These are phyloP conservation scores for Mycothermus thermophilus DNA, from an alignment of 495 filamentous ascomycete species.

Conservation along the genomic window DNA sequence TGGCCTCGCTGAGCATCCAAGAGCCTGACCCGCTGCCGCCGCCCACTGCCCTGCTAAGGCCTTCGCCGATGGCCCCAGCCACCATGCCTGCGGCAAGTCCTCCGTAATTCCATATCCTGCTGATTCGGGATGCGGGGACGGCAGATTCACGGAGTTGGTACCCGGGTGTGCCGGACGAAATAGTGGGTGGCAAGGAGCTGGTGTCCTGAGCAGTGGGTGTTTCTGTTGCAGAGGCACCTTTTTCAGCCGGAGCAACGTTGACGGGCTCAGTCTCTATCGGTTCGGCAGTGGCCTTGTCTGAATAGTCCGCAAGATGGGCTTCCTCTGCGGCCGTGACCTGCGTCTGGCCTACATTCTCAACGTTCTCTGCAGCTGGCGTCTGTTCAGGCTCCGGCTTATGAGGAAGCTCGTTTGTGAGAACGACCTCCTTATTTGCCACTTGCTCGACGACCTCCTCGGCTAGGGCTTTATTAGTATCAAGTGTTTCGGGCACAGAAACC, in stretches of 20 bases:
- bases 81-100: conserved; percentile 91
- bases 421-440: not conserved
- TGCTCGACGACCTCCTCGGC: not conserved
- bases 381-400: not conserved
- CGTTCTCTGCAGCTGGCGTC: not conserved
- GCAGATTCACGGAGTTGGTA: conserved; percentile 79
- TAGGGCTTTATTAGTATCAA: too few species aligned
- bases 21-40: conserved; percentile 48
- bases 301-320: too few species aligned
- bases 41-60: conserved; percentile 53
- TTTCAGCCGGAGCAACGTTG: not conserved
- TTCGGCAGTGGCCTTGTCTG: not conserved
- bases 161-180: conserved; percentile 5
- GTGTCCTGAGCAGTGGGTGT: conserved; percentile 6
- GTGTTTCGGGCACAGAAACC: too few species aligned
- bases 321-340: not conserved
- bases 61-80: conserved; percentile 79
- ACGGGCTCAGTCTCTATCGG: not conserved
- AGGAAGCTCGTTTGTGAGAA: not conserved
- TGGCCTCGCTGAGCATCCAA: conserved; percentile 73
- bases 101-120: conserved; percentile 86
- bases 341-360: not conserved
- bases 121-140: conserved; percentile 76
- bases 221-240: not conserved
- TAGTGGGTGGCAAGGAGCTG: not conserved